Percentiles rank a stretch among this genome's conserved stretches.
Conservation (phyloP, 345 rosid genomes). For the Bruguiera sexangula region DNA sequence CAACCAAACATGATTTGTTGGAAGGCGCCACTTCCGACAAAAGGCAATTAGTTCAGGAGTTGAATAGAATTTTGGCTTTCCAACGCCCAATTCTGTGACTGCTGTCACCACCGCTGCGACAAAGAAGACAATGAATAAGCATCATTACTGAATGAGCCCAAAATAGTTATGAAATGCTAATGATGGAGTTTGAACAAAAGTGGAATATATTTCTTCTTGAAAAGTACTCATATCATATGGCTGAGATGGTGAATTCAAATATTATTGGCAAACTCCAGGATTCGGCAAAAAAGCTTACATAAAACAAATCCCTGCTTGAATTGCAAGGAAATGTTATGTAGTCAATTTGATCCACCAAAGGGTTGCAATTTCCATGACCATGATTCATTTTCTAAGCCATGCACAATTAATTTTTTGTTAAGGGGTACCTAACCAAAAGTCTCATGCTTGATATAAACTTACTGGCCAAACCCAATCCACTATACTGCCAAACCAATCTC, state of each 20-base stretch:
- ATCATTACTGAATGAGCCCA: constrained; percentile 1
- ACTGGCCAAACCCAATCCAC: not conserved
- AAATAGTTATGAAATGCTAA: not conserved
- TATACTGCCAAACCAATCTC: not conserved
- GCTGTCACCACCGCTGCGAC: constrained; percentile 90
- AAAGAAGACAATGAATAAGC: constrained; percentile 20
- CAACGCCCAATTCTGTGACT: constrained; percentile 80
- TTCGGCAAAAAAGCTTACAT: not conserved
- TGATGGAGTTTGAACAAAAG: not conserved
- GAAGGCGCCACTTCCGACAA: constrained; percentile 86
- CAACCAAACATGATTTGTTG: constrained; percentile 91
- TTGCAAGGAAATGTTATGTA: not conserved
- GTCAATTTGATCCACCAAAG: not conserved
- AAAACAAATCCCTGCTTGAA: too few relatives aligned
- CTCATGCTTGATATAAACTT: constrained; percentile 1
- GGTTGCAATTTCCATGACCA: not conserved
- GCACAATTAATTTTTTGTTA: not conserved
- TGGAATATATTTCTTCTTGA: not conserved
- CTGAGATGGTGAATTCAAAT: not conserved
- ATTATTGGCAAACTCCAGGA: not conserved
- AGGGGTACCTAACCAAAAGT: not conserved
- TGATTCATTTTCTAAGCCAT: not conserved
- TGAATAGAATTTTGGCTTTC: constrained; percentile 91
- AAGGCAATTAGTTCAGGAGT: constrained; percentile 85
- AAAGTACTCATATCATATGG: too few relatives aligned